Evolutionary conservation across 441 rosid genomes (phyloP).

Genomic region (Theobroma grandiflorum): DNA sequence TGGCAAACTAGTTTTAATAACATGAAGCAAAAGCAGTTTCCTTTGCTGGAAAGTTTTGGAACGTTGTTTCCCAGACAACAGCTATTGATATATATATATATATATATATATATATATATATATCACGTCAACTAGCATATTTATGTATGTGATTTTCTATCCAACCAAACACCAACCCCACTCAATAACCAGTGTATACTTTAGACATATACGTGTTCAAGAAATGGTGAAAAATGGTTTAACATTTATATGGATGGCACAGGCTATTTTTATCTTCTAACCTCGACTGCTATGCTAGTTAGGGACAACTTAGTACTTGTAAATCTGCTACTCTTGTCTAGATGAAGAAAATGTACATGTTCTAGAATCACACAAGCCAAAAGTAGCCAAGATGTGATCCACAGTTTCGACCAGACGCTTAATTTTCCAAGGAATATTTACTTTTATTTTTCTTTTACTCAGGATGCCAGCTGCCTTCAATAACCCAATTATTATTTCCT

Average conservation of each 20-base stretch:
- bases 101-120: too few relatives aligned
- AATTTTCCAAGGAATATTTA: slow-evolving; percentile 8
- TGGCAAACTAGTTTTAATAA: background rate
- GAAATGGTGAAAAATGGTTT: background rate
- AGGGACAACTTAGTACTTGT: background rate
- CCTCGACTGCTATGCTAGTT: background rate
- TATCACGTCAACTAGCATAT: background rate
- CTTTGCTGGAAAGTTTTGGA: background rate
- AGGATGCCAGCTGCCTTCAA: background rate
- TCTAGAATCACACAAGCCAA: background rate
- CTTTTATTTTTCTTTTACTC: background rate
- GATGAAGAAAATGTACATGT: background rate
- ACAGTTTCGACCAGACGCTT: slow-evolving; percentile 9
- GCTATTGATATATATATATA: background rate
- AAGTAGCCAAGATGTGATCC: background rate
- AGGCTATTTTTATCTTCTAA: too few relatives aligned
- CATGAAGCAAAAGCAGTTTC: background rate
- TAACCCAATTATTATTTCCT: too few relatives aligned
- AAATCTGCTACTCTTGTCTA: background rate
- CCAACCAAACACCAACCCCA: background rate
- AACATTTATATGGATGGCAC: too few relatives aligned
- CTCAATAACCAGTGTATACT: background rate
- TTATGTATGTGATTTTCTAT: background rate
- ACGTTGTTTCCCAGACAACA: background rate
- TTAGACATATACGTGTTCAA: background rate